Evolutionary conservation across 2,329 filamentous ascomycete species (phyloP).

Genomic region (Nigrospora osmanthi): DNA sequence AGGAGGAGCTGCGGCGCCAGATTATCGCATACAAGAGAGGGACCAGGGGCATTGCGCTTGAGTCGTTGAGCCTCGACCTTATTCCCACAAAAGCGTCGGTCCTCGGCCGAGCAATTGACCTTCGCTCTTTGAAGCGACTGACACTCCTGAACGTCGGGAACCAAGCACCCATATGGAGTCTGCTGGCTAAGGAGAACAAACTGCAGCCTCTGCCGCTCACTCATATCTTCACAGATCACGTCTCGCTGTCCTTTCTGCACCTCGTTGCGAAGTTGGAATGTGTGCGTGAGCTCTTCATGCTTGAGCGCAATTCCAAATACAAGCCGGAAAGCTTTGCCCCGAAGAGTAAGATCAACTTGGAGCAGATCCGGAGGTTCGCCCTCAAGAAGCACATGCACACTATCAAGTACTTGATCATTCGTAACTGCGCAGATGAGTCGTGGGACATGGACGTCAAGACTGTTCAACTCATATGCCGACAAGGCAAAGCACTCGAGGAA

Average conservation of each 20-base stretch:
- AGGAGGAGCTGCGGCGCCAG: slow-evolving; percentile 11
- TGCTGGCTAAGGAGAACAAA: slow-evolving; percentile 47
- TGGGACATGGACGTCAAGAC: slow-evolving; percentile 54
- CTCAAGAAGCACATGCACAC: slow-evolving; percentile 49
- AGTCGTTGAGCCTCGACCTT: slow-evolving; percentile 46
- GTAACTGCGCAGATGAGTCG: slow-evolving; percentile 40
- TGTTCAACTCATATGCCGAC: slow-evolving; percentile 43
- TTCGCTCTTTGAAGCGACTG: slow-evolving; percentile 46
- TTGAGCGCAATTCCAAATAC: slow-evolving; percentile 44
- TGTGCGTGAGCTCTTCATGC: slow-evolving; percentile 50
- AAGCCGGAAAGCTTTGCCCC: slow-evolving; percentile 46
- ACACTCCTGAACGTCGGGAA: slow-evolving; percentile 57
- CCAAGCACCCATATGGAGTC: slow-evolving; percentile 52
- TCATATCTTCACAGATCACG: slow-evolving; percentile 57
- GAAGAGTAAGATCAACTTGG: slow-evolving; percentile 40
- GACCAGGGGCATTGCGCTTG: slow-evolving; percentile 50
- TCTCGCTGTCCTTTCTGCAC: slow-evolving; percentile 44
- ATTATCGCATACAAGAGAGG: slow-evolving; percentile 47
- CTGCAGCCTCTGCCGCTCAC: slow-evolving; percentile 41
- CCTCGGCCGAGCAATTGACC: slow-evolving; percentile 46
- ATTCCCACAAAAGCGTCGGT: slow-evolving; percentile 54
- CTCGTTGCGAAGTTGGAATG: slow-evolving; percentile 43
- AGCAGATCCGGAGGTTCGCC: slow-evolving; percentile 49
- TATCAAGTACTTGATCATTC: slow-evolving; percentile 51
- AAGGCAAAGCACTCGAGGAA: slow-evolving; percentile 43